phyloP scores from a whole-genome alignment of 2,329 filamentous ascomycete species.

The Diaporthe destruens region DNA sequence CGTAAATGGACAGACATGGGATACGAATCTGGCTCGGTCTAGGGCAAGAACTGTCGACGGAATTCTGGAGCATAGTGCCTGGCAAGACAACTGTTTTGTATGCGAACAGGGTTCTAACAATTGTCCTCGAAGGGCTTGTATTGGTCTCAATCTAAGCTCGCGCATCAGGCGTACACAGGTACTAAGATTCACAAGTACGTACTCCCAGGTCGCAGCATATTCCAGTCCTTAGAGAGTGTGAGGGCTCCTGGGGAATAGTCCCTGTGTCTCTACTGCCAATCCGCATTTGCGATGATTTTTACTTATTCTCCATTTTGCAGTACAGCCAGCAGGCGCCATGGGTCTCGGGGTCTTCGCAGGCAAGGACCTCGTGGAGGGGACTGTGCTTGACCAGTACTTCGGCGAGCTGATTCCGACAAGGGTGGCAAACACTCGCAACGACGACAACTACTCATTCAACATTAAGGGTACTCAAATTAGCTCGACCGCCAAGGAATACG shows the following conservation, averaged over 20 bases:
- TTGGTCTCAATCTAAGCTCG: too few species aligned
- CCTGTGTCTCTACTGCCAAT: too few species aligned
- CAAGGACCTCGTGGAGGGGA: neutral
- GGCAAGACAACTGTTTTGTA: neutral
- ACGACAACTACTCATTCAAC: neutral
- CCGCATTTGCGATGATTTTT: too few species aligned
- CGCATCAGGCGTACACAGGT: too few species aligned
- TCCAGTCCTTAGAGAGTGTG: neutral
- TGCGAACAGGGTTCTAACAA: neutral
- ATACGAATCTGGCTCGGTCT: neutral
- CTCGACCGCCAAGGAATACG: neutral
- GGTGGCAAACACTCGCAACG: neutral
- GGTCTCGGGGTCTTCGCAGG: neutral
- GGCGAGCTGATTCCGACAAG: neutral
- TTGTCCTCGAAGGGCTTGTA: neutral
- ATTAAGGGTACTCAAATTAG: neutral
- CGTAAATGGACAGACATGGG: neutral
- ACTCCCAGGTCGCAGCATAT: neutral
- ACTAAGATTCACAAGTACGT: neutral
- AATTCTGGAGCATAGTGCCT: neutral
- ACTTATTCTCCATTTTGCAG: neutral
- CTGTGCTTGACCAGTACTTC: conserved; percentile 10
- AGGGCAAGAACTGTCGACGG: neutral
- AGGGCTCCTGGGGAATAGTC: too few species aligned
- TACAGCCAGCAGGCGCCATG: neutral